These are phyloP conservation scores for Scleroderma citrinum DNA, from an alignment of 768 basidiomycete genomes.

Conservation along the genomic window DNA sequence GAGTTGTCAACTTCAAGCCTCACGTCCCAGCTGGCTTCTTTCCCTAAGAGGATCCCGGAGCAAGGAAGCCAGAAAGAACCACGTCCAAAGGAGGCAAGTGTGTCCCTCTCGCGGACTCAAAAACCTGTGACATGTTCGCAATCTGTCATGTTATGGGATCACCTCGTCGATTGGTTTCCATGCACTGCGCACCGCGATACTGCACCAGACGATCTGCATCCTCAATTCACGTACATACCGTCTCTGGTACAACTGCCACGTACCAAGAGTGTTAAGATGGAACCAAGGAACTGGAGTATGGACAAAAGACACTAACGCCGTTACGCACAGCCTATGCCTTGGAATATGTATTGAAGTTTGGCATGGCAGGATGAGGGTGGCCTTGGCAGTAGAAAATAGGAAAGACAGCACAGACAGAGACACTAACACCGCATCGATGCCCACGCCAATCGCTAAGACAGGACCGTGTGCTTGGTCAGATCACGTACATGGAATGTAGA, in stretches of 20 bases:
- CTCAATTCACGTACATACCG: background rate
- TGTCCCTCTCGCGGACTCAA: background rate
- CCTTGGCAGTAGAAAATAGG: background rate
- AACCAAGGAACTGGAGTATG: background rate
- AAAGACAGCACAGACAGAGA: background rate
- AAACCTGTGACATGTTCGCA: conserved; percentile 4
- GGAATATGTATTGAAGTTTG: background rate
- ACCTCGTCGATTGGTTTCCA: too few species aligned
- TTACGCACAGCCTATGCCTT: too few species aligned
- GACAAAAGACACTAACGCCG: background rate
- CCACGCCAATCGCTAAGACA: background rate
- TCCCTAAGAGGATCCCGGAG: too few species aligned
- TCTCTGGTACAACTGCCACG: background rate
- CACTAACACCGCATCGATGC: background rate
- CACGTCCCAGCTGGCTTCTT: too few species aligned
- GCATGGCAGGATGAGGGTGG: background rate
- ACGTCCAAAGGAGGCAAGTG: too few species aligned
- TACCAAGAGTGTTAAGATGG: background rate
- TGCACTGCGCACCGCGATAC: background rate
- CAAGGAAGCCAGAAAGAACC: too few species aligned
- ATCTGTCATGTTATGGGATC: background rate
- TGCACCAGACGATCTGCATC: background rate
- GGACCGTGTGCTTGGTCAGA: too few species aligned
- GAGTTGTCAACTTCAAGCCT: too few species aligned
- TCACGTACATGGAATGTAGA: background rate